A percentile compares a stretch with the other conserved stretches of the same genome.
phyloP scores from a whole-genome alignment of 345 rosid genomes.

The Eucalyptus pumila region DNA sequence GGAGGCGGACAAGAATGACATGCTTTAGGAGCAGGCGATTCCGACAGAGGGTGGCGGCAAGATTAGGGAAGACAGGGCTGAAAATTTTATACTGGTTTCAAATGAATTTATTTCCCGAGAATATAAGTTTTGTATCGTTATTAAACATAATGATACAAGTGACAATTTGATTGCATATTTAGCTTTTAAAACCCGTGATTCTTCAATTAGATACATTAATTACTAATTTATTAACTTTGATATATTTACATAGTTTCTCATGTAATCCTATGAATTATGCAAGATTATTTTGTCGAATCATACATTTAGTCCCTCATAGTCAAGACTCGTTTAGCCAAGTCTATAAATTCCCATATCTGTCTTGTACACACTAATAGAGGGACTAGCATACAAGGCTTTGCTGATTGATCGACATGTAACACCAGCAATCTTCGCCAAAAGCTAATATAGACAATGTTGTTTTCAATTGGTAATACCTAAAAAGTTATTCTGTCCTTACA shows the following conservation, averaged over 20 bases:
- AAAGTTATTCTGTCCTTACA: not conserved
- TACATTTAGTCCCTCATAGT: not conserved
- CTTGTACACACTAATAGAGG: not conserved
- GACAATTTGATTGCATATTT: not conserved
- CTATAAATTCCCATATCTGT: no score
- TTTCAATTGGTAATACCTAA: not conserved
- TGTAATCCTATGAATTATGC: not conserved
- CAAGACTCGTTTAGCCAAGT: no score
- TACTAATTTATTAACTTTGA: not conserved
- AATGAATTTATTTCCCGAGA: no score
- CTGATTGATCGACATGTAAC: not conserved
- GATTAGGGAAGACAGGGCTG: no score
- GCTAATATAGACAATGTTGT: not conserved
- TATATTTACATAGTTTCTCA: not conserved
- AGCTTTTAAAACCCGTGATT: not conserved
- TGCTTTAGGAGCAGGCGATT: no score
- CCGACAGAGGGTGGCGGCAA: no score
- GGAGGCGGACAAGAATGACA: no score
- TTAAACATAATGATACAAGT: no score
- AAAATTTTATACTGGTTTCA: no score
- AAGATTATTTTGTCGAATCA: not conserved
- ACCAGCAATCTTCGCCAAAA: not conserved
- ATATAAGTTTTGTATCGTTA: no score
- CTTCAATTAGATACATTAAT: not conserved
- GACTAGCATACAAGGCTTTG: not conserved